Conservation (phyloP, 306 rosid species). For the Citrullus amarus region DNA sequence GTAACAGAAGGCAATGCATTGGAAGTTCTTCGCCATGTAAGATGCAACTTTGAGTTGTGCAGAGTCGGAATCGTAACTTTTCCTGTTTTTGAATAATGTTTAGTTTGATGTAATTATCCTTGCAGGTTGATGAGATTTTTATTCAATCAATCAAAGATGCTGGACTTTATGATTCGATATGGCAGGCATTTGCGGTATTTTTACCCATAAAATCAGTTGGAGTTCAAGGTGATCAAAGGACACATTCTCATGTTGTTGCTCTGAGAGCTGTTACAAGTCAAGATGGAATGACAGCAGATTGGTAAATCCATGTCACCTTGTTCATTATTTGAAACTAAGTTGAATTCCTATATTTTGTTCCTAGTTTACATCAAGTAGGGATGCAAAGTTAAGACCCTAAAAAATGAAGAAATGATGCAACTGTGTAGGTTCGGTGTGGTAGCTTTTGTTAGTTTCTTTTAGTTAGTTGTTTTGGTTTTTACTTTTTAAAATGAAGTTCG, state of each 20-base stretch:
- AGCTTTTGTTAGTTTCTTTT: background rate
- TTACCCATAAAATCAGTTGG: slow-evolving; percentile 85
- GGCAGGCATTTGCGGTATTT: slow-evolving; percentile 99
- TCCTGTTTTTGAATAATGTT: background rate
- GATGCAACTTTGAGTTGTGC: background rate
- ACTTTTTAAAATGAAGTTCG: too few relatives aligned
- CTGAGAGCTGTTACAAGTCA: slow-evolving; percentile 97
- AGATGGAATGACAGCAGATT: slow-evolving; percentile 98
- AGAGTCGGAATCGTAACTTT: background rate
- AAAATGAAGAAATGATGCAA: background rate
- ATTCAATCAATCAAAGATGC: slow-evolving; percentile 84
- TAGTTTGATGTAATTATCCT: background rate
- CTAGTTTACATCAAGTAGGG: background rate
- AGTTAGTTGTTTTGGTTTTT: too few relatives aligned
- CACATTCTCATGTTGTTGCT: slow-evolving; percentile 91
- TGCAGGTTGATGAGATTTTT: slow-evolving; percentile 91
- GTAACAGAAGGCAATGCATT: slow-evolving; percentile 75
- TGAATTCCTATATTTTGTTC: background rate
- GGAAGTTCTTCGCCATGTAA: slow-evolving; percentile 76
- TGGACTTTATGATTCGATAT: slow-evolving; percentile 82
- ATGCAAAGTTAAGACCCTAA: background rate
- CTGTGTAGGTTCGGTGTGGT: background rate
- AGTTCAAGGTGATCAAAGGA: slow-evolving; percentile 92
- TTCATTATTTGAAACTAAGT: background rate
- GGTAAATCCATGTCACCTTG: slow-evolving; percentile 34